These are phyloP conservation scores for Helichrysum umbraculigerum DNA, from an alignment of 129 eudicot genomes.

Conservation along the genomic window DNA sequence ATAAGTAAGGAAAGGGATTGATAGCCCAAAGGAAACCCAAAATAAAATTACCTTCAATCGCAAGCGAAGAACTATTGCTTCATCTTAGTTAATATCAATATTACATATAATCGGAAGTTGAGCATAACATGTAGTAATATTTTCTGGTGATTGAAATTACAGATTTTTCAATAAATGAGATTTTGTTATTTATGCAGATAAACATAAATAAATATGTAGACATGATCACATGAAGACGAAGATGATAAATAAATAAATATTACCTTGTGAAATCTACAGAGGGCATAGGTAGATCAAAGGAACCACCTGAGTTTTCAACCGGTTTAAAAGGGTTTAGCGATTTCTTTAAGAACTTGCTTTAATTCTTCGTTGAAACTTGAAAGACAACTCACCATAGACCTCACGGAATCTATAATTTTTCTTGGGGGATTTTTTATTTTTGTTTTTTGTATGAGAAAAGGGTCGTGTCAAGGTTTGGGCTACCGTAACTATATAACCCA, in stretches of 20 bases:
- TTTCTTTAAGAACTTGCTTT: background rate
- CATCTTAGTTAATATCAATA: background rate
- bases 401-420: background rate
- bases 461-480: too few relatives aligned
- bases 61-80: background rate
- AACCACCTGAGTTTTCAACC: too few relatives aligned
- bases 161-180: background rate
- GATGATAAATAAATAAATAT: background rate
- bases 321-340: background rate
- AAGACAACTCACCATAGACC: background rate
- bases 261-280: background rate
- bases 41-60: background rate
- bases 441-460: too few relatives aligned
- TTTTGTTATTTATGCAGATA: background rate
- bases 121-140: too few relatives aligned
- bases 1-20: background rate
- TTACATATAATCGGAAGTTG: too few relatives aligned
- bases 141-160: background rate
- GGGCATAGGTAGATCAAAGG: background rate
- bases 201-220: too few relatives aligned
- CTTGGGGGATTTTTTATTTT: background rate
- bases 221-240: background rate
- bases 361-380: too few relatives aligned
- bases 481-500: too few relatives aligned
- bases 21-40: background rate